A percentile compares a stretch with the other conserved stretches of the same genome.
Evolutionary conservation across 148 eudicot genomes (phyloP).

Genomic region (Rhododendron ovatum): DNA sequence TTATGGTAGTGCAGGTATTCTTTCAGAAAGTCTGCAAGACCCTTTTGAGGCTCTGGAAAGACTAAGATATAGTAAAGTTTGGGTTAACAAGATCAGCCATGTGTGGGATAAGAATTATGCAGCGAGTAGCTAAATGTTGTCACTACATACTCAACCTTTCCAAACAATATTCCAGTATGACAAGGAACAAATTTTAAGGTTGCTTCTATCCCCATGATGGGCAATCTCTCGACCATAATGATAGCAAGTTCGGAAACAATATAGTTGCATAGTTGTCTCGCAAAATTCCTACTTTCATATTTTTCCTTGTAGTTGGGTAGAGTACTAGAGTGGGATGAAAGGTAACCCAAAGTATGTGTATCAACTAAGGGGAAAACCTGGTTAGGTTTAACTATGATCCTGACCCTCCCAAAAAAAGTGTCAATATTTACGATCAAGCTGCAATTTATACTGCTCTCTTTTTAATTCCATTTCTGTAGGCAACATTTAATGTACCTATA

Average conservation of each 20-base stretch:
- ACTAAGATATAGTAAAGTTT: background rate
- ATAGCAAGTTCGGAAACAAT: background rate
- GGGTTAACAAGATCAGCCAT: background rate
- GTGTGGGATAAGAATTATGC: background rate
- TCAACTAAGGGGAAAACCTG: background rate
- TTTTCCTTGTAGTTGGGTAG: background rate
- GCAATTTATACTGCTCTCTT: background rate
- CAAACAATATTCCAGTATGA: background rate
- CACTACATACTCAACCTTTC: background rate
- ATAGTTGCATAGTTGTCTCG: too few relatives aligned
- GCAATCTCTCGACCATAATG: background rate
- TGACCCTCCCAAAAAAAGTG: background rate
- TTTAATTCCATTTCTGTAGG: background rate
- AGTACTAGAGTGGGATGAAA: background rate
- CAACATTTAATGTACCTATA: background rate
- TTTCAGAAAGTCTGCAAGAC: background rate
- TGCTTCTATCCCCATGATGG: background rate
- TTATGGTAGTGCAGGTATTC: background rate
- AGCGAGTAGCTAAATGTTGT: background rate
- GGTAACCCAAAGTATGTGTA: background rate
- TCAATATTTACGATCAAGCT: background rate
- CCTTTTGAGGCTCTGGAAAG: background rate
- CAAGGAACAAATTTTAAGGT: background rate
- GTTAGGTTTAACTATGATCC: background rate
- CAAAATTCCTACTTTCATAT: background rate